Evolutionary conservation across 192 early-diverging fungal species (phyloP).

Genomic region (Coemansia aciculifera): DNA sequence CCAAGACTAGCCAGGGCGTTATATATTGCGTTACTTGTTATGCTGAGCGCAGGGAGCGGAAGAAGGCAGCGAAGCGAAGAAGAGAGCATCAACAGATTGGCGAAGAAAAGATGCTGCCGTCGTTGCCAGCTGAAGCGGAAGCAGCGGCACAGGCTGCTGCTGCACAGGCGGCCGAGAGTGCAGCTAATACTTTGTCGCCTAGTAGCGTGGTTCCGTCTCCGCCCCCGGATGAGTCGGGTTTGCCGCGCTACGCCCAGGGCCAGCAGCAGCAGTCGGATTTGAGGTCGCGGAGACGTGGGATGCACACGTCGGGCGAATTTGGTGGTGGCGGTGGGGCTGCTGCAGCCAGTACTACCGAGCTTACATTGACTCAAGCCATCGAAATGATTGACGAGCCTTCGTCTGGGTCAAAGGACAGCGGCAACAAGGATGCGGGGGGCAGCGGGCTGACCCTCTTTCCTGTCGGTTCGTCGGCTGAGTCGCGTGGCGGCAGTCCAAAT

Average conservation of each 20-base stretch:
- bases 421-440: not conserved
- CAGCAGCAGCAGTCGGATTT: constrained; percentile 5
- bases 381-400: constrained; percentile 7
- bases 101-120: constrained; percentile 53
- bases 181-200: not conserved
- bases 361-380: constrained; percentile 1
- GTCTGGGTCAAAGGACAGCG: not conserved
- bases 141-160: constrained; percentile 10
- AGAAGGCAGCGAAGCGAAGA: constrained; percentile 60
- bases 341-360: not conserved
- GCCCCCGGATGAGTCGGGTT: not conserved
- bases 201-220: not conserved
- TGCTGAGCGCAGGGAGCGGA: constrained; percentile 64
- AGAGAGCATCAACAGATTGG: constrained; percentile 43
- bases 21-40: constrained; percentile 76
- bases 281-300: constrained; percentile 25
- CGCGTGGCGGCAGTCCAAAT: not conserved
- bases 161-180: not conserved
- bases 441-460: constrained; percentile 9
- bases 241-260: not conserved
- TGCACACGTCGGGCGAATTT: constrained; percentile 27
- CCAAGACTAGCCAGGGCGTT: constrained; percentile 76
- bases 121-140: constrained; percentile 40
- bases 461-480: not conserved
- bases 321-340: not conserved